Percentiles rank a stretch among this genome's conserved stretches.
phyloP scores from a whole-genome alignment of 768 basidiomycete species.

The Boletus tomentosulus region DNA sequence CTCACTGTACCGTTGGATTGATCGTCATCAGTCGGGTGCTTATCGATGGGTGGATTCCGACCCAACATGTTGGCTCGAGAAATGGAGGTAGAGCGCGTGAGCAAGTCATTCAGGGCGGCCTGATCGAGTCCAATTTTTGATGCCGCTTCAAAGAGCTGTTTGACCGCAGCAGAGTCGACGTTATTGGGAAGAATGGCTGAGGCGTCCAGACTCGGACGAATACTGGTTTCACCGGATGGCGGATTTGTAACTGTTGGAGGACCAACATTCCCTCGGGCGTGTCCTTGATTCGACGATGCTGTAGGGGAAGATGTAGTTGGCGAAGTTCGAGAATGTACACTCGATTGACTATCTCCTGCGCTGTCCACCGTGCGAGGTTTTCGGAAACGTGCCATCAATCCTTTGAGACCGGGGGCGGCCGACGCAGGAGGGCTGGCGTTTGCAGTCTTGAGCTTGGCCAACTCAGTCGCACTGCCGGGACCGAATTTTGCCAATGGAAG shows the following conservation, averaged over 20 bases:
- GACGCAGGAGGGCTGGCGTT: conserved; percentile 64
- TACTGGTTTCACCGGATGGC: conserved; percentile 11
- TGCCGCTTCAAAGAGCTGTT: conserved; percentile 74
- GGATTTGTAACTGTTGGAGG: conserved; percentile 8
- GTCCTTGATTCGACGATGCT: conserved; percentile 30
- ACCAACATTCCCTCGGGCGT: conserved; percentile 31
- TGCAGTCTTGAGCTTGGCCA: conserved; percentile 50
- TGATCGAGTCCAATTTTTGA: conserved; percentile 72
- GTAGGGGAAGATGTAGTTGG: conserved; percentile 35
- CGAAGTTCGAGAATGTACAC: conserved; percentile 27
- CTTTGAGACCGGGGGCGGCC: conserved; percentile 68
- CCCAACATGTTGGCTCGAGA: conserved; percentile 38
- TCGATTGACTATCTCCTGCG: conserved; percentile 28
- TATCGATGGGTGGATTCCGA: conserved; percentile 19
- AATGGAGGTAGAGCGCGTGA: conserved; percentile 67
- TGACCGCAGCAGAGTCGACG: conserved; percentile 51
- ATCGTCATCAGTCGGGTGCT: conserved; percentile 26
- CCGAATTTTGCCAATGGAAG: conserved; percentile 43
- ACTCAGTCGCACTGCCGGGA: conserved; percentile 42
- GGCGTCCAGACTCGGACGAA: conserved; percentile 24
- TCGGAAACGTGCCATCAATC: conserved; percentile 79
- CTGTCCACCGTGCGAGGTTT: conserved; percentile 30
- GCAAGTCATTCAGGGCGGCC: conserved; percentile 61
- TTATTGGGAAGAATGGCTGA: conserved; percentile 23
- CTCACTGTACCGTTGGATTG: conserved; percentile 31